Evolutionary conservation across 208 protist species (phyloP), one percentile per base, ranked within the genome.

Genomic region (Trypanosoma cruzi): DNA sequence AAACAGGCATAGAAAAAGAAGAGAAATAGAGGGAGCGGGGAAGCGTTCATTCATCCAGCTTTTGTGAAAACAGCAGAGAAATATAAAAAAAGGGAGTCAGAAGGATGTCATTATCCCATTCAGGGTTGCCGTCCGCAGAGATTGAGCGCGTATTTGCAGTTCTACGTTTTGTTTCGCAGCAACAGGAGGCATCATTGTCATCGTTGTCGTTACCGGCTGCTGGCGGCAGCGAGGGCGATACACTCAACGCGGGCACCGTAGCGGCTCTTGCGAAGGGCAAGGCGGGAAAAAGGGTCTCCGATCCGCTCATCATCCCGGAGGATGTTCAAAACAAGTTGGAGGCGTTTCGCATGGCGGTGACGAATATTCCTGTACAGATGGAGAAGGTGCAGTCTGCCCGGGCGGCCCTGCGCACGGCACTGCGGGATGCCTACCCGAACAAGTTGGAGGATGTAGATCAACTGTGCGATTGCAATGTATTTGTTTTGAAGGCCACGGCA

Each of bases 281-380:
- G n/a, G 46, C 50, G 29, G 75, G 67, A 37, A 44, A 24, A 4
- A 71, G 66, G 3, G 29, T 52, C n/a, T 64, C 20, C 48, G 81
- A 81, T 50, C 77, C 72, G 0, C 64, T 82, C 10, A 28, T 26
- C 24, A 65, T 82, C 22, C 81, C 86, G 1, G 36, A 52, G 26
- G 14, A 22, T 18, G 40, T 93, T 36, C 31, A 13, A 1, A 62
- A 75, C 3, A 50, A 77, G 3, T 64, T 94, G 29, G 85, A 91
- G 55, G 8, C 22, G 13, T 90, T 78, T 59, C 88, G 88, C n/a
- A 84, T 89, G 80, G 68, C 81, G 32, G 73, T 78, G 11, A 89
- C 83, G 7, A 90, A 86, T 63, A 8, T 86, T 16, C 81, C 83
- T 1, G 37, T 85, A 6, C 63, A 86, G 22, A 40, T 53, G 26